Conservation (phyloP, 805 yeast species). For the Metschnikowia proteae region DNA sequence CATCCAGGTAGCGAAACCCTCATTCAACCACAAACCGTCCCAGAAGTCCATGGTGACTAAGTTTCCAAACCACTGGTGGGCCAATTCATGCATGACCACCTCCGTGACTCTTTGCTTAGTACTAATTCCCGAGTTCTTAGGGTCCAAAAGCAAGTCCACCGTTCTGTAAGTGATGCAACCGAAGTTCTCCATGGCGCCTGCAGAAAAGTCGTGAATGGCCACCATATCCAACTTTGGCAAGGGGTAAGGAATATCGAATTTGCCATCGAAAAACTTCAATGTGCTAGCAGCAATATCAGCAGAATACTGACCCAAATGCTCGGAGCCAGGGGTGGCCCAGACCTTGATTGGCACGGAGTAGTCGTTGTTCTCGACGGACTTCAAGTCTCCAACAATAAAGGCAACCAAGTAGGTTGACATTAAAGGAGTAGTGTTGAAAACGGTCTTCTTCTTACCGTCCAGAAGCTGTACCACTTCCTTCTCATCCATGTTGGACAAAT, state of each 20-base stretch:
- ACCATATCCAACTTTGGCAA: conserved; percentile 80
- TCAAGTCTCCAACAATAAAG: conserved; percentile 76
- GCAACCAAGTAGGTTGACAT: conserved; percentile 87
- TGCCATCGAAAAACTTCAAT: conserved; percentile 65
- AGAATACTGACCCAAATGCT: conserved; percentile 65
- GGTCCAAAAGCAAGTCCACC: conserved; percentile 69
- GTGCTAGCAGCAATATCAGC: conserved; percentile 75
- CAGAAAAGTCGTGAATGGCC: conserved; percentile 78
- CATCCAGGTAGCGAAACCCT: conserved; percentile 90
- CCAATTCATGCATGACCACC: conserved; percentile 84
- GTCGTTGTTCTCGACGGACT: conserved; percentile 61
- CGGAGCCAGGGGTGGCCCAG: conserved; percentile 76
- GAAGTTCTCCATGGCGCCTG: conserved; percentile 90
- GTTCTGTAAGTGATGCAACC: conserved; percentile 78
- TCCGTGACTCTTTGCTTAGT: conserved; percentile 76
- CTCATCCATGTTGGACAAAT: conserved; percentile 69
- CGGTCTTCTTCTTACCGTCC: conserved; percentile 50
- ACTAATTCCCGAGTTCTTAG: conserved; percentile 58
- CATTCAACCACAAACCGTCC: conserved; percentile 87
- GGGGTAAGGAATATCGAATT: conserved; percentile 73
- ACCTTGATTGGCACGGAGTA: conserved; percentile 76
- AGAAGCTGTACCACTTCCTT: conserved; percentile 41
- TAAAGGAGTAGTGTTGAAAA: conserved; percentile 71
- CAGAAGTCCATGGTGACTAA: conserved; percentile 91
- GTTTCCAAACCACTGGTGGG: conserved; percentile 92